Percentiles rank a stretch among this genome's conserved stretches.
phyloP scores from a whole-genome alignment of 495 filamentous ascomycete genomes.

The Glarea lozoyensis region DNA sequence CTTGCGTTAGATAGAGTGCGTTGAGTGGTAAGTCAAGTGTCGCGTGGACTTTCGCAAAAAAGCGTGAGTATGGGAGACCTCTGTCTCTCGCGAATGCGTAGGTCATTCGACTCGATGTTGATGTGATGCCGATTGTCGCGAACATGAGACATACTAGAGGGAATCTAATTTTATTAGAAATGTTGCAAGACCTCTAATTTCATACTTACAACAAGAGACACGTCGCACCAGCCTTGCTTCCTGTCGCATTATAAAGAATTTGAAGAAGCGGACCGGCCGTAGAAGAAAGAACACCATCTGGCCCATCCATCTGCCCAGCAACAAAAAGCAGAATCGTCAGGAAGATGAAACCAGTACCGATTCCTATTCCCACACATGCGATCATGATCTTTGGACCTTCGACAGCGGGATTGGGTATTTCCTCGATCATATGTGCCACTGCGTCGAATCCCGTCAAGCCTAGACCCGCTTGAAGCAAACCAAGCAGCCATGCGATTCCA shows the following conservation, averaged over 20 bases:
- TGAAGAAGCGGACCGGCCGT: slow-evolving; percentile 56
- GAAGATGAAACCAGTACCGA: slow-evolving; percentile 47
- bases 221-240: slow-evolving; percentile 53
- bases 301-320: slow-evolving; percentile 41
- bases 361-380: slow-evolving; percentile 25
- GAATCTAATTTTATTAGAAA: slow-evolving; percentile 32
- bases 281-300: slow-evolving; percentile 46
- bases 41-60: slow-evolving; percentile 57
- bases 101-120: slow-evolving; percentile 67
- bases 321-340: slow-evolving; percentile 58
- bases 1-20: slow-evolving; percentile 55
- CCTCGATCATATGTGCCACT: slow-evolving; percentile 51
- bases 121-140: slow-evolving; percentile 63
- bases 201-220: slow-evolving; percentile 53
- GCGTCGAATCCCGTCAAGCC: slow-evolving; percentile 56
- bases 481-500: slow-evolving; percentile 54
- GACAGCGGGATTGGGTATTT: slow-evolving; percentile 28
- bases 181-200: slow-evolving; percentile 25
- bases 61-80: slow-evolving; percentile 55
- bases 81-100: slow-evolving; percentile 69
- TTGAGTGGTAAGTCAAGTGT: slow-evolving; percentile 60
- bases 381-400: slow-evolving; percentile 30
- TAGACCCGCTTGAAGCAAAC: slow-evolving; percentile 51
- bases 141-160: slow-evolving; percentile 67
- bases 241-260: slow-evolving; percentile 62